phyloP scores from a whole-genome alignment of 192 early-diverging fungal species.

The Gaertneriomyces sp. region DNA sequence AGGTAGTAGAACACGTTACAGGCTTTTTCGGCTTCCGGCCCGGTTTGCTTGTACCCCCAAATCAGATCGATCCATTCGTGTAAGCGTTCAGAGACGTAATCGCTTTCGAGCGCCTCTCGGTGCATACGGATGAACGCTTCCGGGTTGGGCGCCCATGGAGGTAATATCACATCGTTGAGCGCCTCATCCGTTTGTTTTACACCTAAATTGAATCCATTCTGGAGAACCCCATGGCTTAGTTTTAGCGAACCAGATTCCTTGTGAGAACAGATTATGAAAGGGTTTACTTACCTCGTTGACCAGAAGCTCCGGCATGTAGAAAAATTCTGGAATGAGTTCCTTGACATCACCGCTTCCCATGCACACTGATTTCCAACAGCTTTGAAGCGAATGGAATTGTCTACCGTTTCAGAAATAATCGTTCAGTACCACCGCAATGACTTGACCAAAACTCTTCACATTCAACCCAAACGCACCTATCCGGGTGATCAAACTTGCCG shows the following conservation, averaged over 20 bases:
- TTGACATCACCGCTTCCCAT: constrained; percentile 64
- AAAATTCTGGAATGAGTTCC: constrained; percentile 96
- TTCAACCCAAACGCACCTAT: constrained; percentile 42
- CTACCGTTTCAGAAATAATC: constrained; percentile 1
- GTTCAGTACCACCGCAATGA: neutral
- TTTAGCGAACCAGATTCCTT: too few species aligned
- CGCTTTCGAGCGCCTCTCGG: constrained; percentile 69
- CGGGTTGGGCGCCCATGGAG: constrained; percentile 78
- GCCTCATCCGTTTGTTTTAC: constrained; percentile 57
- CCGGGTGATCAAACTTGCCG: constrained; percentile 57
- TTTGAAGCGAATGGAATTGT: constrained; percentile 56
- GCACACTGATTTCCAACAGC: constrained; percentile 52
- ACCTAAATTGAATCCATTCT: constrained; percentile 66
- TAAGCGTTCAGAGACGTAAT: constrained; percentile 82
- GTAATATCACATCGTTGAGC: constrained; percentile 67
- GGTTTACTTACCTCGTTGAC: constrained; percentile 35
- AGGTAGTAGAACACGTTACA: constrained; percentile 95
- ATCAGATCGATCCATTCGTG: constrained; percentile 96
- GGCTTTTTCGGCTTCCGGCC: constrained; percentile 75
- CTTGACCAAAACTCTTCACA: constrained; percentile 2
- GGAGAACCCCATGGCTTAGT: neutral
- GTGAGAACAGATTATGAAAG: neutral
- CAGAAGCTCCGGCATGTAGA: constrained; percentile 90
- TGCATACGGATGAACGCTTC: constrained; percentile 83
- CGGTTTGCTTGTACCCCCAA: constrained; percentile 95